Evolutionary conservation across 768 basidiomycete genomes (phyloP), one percentile per base, ranked within the genome.

Genomic region (Trametes meyenii): DNA sequence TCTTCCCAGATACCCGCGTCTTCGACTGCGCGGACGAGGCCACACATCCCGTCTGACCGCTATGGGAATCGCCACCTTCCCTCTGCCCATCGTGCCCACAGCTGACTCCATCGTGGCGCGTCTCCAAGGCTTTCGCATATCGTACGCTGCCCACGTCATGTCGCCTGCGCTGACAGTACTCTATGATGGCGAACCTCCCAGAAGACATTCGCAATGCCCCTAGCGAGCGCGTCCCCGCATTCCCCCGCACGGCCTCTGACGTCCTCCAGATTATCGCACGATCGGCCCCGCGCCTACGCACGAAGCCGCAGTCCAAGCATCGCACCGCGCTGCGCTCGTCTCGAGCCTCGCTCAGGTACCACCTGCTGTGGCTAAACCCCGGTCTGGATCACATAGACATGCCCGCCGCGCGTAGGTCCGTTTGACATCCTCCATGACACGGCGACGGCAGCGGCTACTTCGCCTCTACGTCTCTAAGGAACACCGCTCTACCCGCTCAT

Each of bases 81-180:
- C 61, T 62, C 54, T 62, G 61, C 61, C 61, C 61, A 56, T 44
- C 49, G 17, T 29, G 29, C 39, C 50, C 61, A 62, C 61, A 56
- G 49, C 55, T 56, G 61, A 57, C 61, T 56, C 61, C 61, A 62
- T 62, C 61, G 55, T 55, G 61, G 54, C 13, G 49, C 61, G 54
- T 61, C 48, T 50, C 55, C 61, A 52, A 62, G 50, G 52, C 50
- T 24, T 57, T 24, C 43, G 24, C 45, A 23, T 45, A 26, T 19
- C 35, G 21, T 10, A 19, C 21, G 10, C 45, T 19, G n/a, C 35
- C 49, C 61, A 57, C 55, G 61, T 62, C 61, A 56, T 56, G 24
- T 56, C 61, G 48, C 48, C 49, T 45, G 54, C 38, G 48, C 48
- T 40, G 46, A 24, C 24, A n/a, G n/a, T n/a, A 48, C 40, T 26